Evolutionary conservation across 2,329 filamentous ascomycete genomes (phyloP).

Genomic region (Mycosphaerella sp.): DNA sequence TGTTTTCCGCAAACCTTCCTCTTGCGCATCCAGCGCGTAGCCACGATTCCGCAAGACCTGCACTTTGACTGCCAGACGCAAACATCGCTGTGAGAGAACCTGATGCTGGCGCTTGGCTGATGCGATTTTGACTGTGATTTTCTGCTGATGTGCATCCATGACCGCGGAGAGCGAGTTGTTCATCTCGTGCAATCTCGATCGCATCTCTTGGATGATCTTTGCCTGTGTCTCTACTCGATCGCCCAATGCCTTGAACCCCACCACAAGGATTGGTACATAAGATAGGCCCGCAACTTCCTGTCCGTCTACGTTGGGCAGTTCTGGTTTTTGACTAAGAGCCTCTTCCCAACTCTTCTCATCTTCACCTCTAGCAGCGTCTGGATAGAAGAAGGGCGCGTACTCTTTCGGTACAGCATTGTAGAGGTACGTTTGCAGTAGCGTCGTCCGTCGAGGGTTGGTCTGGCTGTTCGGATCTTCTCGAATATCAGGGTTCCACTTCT

Average conservation of each 20-base stretch:
- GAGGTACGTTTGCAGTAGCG: conserved; percentile 75
- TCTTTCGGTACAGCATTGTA: conserved; percentile 77
- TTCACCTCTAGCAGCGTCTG: conserved; percentile 53
- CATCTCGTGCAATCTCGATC: conserved; percentile 68
- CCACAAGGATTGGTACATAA: conserved; percentile 69
- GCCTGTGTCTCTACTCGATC: conserved; percentile 68
- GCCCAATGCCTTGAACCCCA: conserved; percentile 65
- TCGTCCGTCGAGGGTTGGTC: conserved; percentile 33
- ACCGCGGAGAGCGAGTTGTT: conserved; percentile 67
- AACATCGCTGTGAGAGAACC: conserved; percentile 63
- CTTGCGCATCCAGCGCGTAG: conserved; percentile 70
- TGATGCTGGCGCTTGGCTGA: conserved; percentile 67
- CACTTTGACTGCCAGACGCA: conserved; percentile 69
- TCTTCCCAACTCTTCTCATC: conserved; percentile 78
- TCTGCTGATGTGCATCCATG: conserved; percentile 68
- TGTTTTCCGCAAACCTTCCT: conserved; percentile 70
- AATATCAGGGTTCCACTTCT: conserved; percentile 64
- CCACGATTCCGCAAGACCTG: conserved; percentile 75
- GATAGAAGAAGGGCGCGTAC: conserved; percentile 69
- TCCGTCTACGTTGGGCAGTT: conserved; percentile 28
- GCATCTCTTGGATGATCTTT: conserved; percentile 61
- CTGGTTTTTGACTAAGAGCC: conserved; percentile 72
- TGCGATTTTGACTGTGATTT: conserved; percentile 65
- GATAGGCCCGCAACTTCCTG: conserved; percentile 37
- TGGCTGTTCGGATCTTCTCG: conserved; percentile 44